These are phyloP conservation scores for Protostelium mycophagum DNA, from an alignment of 78 protist species.

Conservation along the genomic window DNA sequence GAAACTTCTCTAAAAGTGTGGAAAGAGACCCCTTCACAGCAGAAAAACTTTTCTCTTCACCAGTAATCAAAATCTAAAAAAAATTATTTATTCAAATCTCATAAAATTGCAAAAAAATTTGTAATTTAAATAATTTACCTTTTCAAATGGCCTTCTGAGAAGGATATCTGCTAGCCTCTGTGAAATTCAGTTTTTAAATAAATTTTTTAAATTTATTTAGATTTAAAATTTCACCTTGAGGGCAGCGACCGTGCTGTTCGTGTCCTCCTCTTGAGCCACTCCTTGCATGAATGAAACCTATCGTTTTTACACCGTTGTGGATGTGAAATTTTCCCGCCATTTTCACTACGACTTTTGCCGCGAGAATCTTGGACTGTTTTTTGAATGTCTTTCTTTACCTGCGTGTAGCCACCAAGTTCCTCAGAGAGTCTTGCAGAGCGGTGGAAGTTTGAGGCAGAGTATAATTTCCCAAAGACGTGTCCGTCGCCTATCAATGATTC, in stretches of 20 bases:
- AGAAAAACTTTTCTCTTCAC: background rate
- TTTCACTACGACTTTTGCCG: no score
- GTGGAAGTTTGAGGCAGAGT: background rate
- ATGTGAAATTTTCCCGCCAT: no score
- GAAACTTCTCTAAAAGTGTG: background rate
- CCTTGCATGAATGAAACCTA: background rate
- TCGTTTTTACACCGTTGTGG: background rate
- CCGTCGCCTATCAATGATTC: background rate
- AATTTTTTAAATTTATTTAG: no score
- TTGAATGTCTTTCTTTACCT: background rate
- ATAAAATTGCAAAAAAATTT: no score
- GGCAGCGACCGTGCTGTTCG: background rate
- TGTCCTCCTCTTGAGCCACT: background rate
- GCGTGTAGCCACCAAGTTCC: background rate
- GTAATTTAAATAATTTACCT: no score
- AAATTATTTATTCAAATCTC: no score
- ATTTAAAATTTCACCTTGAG: background rate
- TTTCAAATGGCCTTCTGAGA: background rate
- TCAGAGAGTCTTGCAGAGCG: background rate
- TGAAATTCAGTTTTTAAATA: no score
- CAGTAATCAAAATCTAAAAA: background rate
- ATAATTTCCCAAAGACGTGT: background rate
- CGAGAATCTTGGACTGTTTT: no score
- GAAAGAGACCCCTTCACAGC: background rate
- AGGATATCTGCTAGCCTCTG: background rate